A percentile compares a stretch with the other conserved stretches of the same genome.
These are phyloP conservation scores for Hepatocystis sp. DNA, from an alignment of 169 alveolate genomes.

Conservation along the genomic window DNA sequence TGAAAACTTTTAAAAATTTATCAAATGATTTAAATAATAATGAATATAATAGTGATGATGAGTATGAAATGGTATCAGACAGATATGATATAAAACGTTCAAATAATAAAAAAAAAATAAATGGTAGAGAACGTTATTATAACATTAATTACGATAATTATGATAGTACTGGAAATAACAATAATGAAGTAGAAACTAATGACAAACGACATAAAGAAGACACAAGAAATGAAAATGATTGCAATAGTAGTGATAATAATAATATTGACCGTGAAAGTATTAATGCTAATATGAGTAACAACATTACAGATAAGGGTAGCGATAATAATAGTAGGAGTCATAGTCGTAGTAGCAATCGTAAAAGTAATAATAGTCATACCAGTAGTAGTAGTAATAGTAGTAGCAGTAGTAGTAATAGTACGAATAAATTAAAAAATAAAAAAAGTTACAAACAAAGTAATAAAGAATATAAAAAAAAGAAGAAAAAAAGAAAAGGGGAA, in stretches of 20 bases:
- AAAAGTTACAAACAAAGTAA: too few species aligned
- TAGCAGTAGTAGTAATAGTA: too few species aligned
- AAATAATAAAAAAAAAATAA: background rate
- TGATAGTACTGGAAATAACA: background rate
- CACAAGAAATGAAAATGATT: conserved; percentile 5
- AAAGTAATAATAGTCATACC: background rate
- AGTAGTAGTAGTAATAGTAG: background rate
- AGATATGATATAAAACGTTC: too few species aligned
- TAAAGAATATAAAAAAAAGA: too few species aligned
- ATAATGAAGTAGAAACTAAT: background rate
- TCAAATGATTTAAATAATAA: background rate
- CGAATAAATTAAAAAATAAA: too few species aligned
- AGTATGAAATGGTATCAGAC: too few species aligned
- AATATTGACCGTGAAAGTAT: conserved; percentile 2
- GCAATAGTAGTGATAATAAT: background rate
- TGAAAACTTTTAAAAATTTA: too few species aligned
- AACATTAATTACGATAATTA: background rate
- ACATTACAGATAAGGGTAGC: background rate
- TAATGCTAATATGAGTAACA: background rate
- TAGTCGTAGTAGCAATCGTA: background rate
- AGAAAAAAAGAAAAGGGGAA: background rate
- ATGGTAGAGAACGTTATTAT: background rate
- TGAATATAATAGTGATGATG: background rate
- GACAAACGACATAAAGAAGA: background rate
- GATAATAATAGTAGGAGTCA: conserved; percentile 7